Percentiles rank a stretch among this genome's conserved stretches.
phyloP scores from a whole-genome alignment of 495 filamentous ascomycete genomes.

The Choiromyces venosus region DNA sequence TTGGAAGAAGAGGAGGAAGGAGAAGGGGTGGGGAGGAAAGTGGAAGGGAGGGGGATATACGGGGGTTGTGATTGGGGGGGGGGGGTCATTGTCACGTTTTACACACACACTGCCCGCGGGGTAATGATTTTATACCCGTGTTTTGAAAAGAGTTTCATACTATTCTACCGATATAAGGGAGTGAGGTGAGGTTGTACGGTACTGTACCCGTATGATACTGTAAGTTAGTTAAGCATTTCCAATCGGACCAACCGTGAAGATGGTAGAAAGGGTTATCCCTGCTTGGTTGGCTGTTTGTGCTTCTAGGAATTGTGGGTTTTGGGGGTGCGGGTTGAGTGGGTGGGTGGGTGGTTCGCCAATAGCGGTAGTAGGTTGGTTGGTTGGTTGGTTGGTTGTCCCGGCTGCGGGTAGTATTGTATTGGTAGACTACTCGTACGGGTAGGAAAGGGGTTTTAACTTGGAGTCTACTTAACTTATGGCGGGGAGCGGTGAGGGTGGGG shows the following conservation, averaged over 20 bases:
- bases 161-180: too few relatives aligned
- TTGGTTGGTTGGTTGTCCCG: too few relatives aligned
- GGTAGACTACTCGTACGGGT: too few relatives aligned
- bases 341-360: background rate
- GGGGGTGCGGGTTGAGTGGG: background rate
- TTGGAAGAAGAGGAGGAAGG: too few relatives aligned
- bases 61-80: background rate
- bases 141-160: too few relatives aligned
- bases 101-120: background rate
- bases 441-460: too few relatives aligned
- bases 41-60: background rate
- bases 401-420: too few relatives aligned
- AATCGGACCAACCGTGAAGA: background rate
- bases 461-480: too few relatives aligned
- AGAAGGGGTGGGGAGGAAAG: background rate
- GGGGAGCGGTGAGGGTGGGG: too few relatives aligned
- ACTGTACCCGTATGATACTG: too few relatives aligned
- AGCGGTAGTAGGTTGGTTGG: too few relatives aligned
- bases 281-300: background rate
- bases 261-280: background rate
- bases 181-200: background rate
- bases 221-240: conserved; percentile 1
- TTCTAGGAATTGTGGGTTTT: background rate
- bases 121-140: background rate
- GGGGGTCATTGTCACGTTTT: background rate